Conservation (phyloP, 176 grass and related monocot species). For the Coix lacrymajobi region DNA sequence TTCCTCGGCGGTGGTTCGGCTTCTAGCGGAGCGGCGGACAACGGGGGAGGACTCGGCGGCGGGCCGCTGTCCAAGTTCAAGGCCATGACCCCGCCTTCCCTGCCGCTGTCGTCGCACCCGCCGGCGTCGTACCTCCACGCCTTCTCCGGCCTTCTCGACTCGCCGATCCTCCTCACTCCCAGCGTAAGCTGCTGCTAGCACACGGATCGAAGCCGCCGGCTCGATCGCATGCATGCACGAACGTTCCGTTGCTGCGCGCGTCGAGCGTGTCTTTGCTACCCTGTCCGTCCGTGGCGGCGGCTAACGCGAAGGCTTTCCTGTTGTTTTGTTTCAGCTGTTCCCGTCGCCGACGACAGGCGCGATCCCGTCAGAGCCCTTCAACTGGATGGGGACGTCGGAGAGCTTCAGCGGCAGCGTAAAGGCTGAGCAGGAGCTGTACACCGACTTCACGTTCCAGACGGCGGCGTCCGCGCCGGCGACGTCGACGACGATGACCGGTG, state of each 20-base stretch:
- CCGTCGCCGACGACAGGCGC: conserved; percentile 72
- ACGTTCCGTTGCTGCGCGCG: neutral
- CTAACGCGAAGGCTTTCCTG: neutral
- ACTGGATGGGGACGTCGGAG: conserved; percentile 43
- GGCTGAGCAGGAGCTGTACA: conserved; percentile 40
- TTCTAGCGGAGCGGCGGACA: neutral
- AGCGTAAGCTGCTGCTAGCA: conserved; percentile 64
- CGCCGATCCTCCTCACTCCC: conserved; percentile 64
- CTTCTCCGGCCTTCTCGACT: conserved; percentile 51
- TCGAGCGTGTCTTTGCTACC: neutral
- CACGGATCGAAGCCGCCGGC: neutral
- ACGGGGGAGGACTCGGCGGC: neutral
- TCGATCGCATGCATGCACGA: neutral
- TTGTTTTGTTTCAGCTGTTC: conserved; percentile 49
- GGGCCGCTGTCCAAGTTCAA: conserved; percentile 25
- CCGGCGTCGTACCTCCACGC: conserved; percentile 48
- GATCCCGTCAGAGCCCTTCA: conserved; percentile 53
- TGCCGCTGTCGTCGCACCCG: conserved; percentile 30
- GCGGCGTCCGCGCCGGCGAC: neutral
- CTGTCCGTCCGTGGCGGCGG: neutral
- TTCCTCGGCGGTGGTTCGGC: neutral
- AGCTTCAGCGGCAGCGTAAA: conserved; percentile 34
- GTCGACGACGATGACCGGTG: neutral
- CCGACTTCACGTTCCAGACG: conserved; percentile 72
- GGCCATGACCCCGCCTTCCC: conserved; percentile 48